Evolutionary conservation across 495 filamentous ascomycete species (phyloP).

Genomic region (Hypoxylon fuscum): DNA sequence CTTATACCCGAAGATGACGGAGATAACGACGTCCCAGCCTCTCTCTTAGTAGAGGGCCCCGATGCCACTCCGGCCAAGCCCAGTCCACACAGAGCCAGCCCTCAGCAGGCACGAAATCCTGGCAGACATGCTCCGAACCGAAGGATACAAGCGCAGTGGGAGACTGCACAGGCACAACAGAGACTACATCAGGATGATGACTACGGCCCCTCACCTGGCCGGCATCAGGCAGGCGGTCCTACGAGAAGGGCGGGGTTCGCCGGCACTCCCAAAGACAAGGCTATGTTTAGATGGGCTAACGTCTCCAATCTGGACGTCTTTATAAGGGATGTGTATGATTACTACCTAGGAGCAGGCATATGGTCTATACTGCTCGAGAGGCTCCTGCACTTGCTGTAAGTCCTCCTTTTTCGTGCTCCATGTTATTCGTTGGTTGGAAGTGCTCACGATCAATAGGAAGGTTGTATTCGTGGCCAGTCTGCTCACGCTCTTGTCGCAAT

Average conservation of each 20-base stretch:
- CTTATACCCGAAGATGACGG: conserved; percentile 70
- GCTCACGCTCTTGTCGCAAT: conserved; percentile 84
- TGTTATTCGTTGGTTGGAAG: too few species aligned
- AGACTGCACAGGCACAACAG: conserved; percentile 69
- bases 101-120: conserved; percentile 32
- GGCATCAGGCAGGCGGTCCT: conserved; percentile 34
- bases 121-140: conserved; percentile 61
- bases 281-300: conserved; percentile 96
- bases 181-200: conserved; percentile 61
- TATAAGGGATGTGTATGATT: conserved; percentile 87
- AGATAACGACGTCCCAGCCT: conserved; percentile 92
- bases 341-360: conserved; percentile 85
- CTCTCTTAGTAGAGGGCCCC: conserved; percentile 77
- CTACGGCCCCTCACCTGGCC: conserved; percentile 41
- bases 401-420: not conserved
- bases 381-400: conserved; percentile 77
- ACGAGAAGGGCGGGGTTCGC: conserved; percentile 49
- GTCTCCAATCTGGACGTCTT: conserved; percentile 92
- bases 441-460: conserved; percentile 46
- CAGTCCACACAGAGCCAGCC: conserved; percentile 33
- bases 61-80: conserved; percentile 46
- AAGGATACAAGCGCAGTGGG: conserved; percentile 70
- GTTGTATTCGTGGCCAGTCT: conserved; percentile 85
- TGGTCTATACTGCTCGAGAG: conserved; percentile 86
- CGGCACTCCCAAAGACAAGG: conserved; percentile 78